Percentiles rank a stretch among this genome's conserved stretches.
Evolutionary conservation across 2,329 filamentous ascomycete species (phyloP).

Genomic region (Penicillium hordei): DNA sequence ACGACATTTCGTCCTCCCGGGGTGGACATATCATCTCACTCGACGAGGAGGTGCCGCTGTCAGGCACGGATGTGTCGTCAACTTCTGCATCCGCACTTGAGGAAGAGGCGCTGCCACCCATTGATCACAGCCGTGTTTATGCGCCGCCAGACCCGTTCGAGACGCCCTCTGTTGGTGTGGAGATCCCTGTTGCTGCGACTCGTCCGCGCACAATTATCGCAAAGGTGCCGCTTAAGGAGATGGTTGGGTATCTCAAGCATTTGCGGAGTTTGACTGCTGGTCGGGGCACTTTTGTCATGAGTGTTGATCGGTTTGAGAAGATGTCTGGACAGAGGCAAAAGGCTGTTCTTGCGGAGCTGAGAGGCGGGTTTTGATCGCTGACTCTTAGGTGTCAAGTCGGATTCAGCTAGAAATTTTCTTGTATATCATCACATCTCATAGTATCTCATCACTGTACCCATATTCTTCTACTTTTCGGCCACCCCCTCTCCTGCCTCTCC

Average conservation of each 20-base stretch:
- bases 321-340: conserved; percentile 62
- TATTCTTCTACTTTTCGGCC: not conserved
- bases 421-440: conserved; percentile 1
- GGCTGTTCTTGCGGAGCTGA: conserved; percentile 51
- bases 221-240: conserved; percentile 89
- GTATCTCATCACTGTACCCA: conserved; percentile 2
- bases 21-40: conserved; percentile 74
- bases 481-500: not conserved
- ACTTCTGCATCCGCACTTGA: conserved; percentile 11
- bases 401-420: not conserved
- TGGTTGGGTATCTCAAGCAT: conserved; percentile 91
- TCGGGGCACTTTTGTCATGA: conserved; percentile 74
- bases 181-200: conserved; percentile 34
- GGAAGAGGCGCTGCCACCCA: conserved; percentile 42
- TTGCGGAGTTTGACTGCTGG: conserved; percentile 85
- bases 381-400: not conserved
- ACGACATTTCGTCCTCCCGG: conserved; percentile 72
- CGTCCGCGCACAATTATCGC: conserved; percentile 70
- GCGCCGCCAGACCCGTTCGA: conserved; percentile 81
- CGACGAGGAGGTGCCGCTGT: conserved; percentile 48
- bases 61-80: conserved; percentile 28
- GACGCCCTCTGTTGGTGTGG: conserved; percentile 22
- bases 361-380: conserved; percentile 33
- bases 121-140: conserved; percentile 77
- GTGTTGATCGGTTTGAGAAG: conserved; percentile 68